Conservation (phyloP, 768 basidiomycete genomes). For the Chalciporus sphaerocephalus region DNA sequence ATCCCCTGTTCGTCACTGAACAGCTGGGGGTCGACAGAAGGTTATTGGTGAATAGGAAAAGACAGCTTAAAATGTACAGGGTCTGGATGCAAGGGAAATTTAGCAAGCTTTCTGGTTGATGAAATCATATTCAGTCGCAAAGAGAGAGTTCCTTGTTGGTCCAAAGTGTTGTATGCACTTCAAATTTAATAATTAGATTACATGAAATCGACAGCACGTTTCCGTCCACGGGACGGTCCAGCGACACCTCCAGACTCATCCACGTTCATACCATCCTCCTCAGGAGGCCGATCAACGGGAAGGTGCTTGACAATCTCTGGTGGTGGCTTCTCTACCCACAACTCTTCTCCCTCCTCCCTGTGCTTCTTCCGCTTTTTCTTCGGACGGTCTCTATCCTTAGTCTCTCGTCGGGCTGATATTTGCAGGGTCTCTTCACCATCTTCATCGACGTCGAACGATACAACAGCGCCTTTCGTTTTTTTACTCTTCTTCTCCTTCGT, state of each 20-base stretch:
- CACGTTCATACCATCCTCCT: slow-evolving; percentile 5
- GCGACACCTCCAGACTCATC: slow-evolving; percentile 18
- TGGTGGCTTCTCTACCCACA: slow-evolving; percentile 68
- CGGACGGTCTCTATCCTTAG: slow-evolving; percentile 33
- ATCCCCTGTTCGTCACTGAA: slow-evolving; percentile 71
- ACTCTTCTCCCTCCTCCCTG: slow-evolving; percentile 44
- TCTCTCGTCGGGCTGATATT: slow-evolving; percentile 29
- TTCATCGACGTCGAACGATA: slow-evolving; percentile 79
- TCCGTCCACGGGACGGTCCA: slow-evolving; percentile 43
- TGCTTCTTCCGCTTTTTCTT: slow-evolving; percentile 43
- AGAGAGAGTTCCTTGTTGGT: no score
- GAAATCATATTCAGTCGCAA: neutral
- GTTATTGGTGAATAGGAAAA: slow-evolving; percentile 87
- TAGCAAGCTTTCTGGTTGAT: slow-evolving; percentile 35
- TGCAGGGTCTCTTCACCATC: slow-evolving; percentile 41
- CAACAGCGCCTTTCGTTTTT: slow-evolving; percentile 46
- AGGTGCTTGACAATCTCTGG: slow-evolving; percentile 46
- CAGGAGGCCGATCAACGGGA: slow-evolving; percentile 9
- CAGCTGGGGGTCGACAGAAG: slow-evolving; percentile 89
- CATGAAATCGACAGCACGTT: slow-evolving; percentile 75
- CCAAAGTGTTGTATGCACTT: neutral
- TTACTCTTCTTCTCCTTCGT: slow-evolving; percentile 48
- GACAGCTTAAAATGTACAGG: slow-evolving; percentile 95
- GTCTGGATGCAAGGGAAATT: slow-evolving; percentile 93
- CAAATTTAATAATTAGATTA: slow-evolving; percentile 32